These are phyloP conservation scores for Marasmius oreades DNA, from an alignment of 1,284 basidiomycete species.

Conservation along the genomic window DNA sequence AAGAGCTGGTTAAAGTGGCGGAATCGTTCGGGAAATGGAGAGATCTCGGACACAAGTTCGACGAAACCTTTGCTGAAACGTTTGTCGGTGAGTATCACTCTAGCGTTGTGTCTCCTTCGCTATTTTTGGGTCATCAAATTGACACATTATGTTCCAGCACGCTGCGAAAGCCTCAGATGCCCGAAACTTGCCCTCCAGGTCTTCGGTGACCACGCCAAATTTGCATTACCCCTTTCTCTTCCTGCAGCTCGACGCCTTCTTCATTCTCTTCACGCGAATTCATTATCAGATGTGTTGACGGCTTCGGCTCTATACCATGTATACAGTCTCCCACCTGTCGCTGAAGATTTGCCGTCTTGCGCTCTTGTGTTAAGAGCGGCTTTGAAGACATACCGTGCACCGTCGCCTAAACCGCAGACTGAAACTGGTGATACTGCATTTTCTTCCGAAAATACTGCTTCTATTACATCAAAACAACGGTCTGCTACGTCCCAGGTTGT, in stretches of 20 bases:
- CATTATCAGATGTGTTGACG: conserved; percentile 45
- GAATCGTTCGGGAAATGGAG: conserved; percentile 46
- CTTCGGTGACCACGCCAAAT: conserved; percentile 58
- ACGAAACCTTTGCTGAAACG: conserved; percentile 33
- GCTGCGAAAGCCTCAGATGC: conserved; percentile 53
- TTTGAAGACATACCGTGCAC: conserved; percentile 26
- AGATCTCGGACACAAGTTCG: conserved; percentile 35
- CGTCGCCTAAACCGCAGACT: conserved; percentile 11
- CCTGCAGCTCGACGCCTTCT: conserved; percentile 50
- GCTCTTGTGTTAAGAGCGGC: conserved; percentile 56
- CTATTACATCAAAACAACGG: conserved; percentile 19
- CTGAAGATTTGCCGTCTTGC: conserved; percentile 52
- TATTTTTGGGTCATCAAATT: background rate
- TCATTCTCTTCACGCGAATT: conserved; percentile 45
- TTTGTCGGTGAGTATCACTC: conserved; percentile 45
- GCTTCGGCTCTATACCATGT: conserved; percentile 48
- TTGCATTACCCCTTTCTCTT: conserved; percentile 51
- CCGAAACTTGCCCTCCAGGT: conserved; percentile 55
- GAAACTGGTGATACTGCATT: conserved; percentile 39
- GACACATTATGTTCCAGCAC: conserved; percentile 35
- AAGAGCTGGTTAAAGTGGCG: conserved; percentile 42
- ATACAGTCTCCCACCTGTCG: conserved; percentile 48
- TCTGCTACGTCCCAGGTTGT: background rate
- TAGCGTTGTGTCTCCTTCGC: no score
- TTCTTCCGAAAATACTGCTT: conserved; percentile 27